phyloP scores from a whole-genome alignment of 345 rosid species.

The Dipteronia dyeriana region DNA sequence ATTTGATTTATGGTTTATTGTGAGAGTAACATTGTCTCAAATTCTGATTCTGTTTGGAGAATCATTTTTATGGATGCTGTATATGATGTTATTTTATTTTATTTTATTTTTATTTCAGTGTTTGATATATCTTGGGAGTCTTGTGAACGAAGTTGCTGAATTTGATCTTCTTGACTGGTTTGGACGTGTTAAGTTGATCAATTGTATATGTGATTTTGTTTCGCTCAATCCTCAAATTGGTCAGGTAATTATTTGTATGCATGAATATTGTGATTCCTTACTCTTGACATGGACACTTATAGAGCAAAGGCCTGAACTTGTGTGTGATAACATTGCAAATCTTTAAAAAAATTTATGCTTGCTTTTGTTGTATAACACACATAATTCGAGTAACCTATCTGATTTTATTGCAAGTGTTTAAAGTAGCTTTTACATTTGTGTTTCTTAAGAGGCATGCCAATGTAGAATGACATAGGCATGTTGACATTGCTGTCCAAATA shows the following conservation, averaged over 20 bases:
- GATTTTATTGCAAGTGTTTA: background rate
- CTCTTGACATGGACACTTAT: background rate
- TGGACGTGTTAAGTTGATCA: slow-evolving; percentile 77
- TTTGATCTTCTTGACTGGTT: slow-evolving; percentile 77
- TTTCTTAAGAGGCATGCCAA: background rate
- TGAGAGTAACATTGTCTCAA: background rate
- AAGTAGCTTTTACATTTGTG: background rate
- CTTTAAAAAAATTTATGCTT: background rate
- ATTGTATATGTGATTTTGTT: slow-evolving; percentile 71
- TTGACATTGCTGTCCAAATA: background rate
- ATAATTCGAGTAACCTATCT: slow-evolving; percentile 11
- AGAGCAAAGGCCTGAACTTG: background rate
- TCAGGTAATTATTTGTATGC: slow-evolving; percentile 52
- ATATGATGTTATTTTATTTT: background rate
- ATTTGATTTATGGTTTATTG: slow-evolving; percentile 2
- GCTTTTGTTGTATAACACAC: slow-evolving; percentile 3
- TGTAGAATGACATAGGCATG: background rate
- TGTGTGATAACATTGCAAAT: slow-evolving; percentile 5
- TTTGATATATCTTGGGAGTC: slow-evolving; percentile 54
- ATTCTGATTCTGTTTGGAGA: background rate
- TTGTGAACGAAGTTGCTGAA: slow-evolving; percentile 69
- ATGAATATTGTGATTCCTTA: background rate
- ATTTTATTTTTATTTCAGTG: slow-evolving; percentile 47
- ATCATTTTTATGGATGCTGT: slow-evolving; percentile 1
- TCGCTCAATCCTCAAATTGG: slow-evolving; percentile 73